Evolutionary conservation across 805 yeast species (phyloP).

Genomic region (Yamadazyma scolyti): DNA sequence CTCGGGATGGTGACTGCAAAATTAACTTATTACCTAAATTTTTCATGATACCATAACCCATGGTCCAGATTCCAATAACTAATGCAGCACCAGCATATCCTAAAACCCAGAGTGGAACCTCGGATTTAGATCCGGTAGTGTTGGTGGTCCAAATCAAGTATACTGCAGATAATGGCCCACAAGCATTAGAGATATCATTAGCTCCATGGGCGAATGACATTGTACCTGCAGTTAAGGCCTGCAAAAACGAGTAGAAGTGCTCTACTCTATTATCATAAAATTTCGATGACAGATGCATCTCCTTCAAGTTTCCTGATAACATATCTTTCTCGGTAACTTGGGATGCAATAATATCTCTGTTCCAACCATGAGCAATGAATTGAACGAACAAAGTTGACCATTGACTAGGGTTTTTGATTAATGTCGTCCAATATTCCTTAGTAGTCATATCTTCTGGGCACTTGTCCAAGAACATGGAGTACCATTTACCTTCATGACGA

Average conservation of each 20-base stretch:
- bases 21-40: conserved; percentile 72
- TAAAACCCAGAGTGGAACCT: conserved; percentile 70
- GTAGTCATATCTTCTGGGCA: conserved; percentile 23
- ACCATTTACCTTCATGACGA: too few relatives aligned
- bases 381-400: conserved; percentile 49
- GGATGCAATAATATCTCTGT: conserved; percentile 54
- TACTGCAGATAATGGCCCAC: conserved; percentile 69
- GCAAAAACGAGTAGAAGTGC: conserved; percentile 62
- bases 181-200: conserved; percentile 74
- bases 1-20: conserved; percentile 74
- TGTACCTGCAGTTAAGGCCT: conserved; percentile 70
- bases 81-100: conserved; percentile 65
- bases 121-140: conserved; percentile 41
- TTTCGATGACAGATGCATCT: conserved; percentile 56
- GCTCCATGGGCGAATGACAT: conserved; percentile 85
- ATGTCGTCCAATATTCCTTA: conserved; percentile 35
- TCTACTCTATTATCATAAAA: conserved; percentile 70
- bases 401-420: conserved; percentile 43
- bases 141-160: conserved; percentile 59
- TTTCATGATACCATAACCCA: conserved; percentile 66
- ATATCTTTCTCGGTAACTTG: conserved; percentile 40
- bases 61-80: conserved; percentile 67
- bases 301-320: conserved; percentile 44
- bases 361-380: conserved; percentile 55
- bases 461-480: conserved; percentile 5